Base-by-base conservation (phyloP, 2,329 filamentous ascomycete species). In the Ophiostoma montium region DNA sequence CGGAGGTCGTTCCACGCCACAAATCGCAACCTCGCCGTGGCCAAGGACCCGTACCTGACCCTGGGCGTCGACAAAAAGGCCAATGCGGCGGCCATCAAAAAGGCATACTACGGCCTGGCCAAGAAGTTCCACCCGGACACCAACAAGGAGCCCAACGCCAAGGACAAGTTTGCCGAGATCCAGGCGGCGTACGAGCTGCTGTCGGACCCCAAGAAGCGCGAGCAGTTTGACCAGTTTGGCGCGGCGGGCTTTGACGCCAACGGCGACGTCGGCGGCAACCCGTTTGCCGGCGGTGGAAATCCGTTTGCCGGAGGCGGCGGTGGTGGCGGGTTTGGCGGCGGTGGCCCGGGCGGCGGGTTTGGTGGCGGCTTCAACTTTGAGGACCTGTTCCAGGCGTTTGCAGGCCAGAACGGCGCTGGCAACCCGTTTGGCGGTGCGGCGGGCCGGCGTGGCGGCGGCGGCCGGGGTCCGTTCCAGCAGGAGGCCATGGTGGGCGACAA, bases 111-210 rank as follows among this genome's bases (percentile, higher is more conserved):
- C 63, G 86, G 89, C 46, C 72, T 96, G 52, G 92, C 92, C 18
- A 98, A 98, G 67, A 98, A 96, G 62, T 98, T 80, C 63, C 92
- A 98, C 60, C 92, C 92, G 9, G 92, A 98, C 63, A 96, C 92
- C 33, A 98, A 96, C 72, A 96, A 96, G 65, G 92, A 96, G 58
- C 65, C 86, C 3, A 75, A 71, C n/a, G 89, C 92, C 33, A 96
- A 96, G 64, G 92, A 96, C 59, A 90, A 85, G 60, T 98, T 98
- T 60, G 77, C 82, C 55, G 90, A 95, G 58, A 86, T 94, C 49
- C 92, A 98, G 65, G 78, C 84, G 31, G 87, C 92, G 21, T 98
- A 98, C 67, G 92, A 98, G 65, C 73, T 95, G 38, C 72, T 98
- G 8, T 94, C 87, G 43, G 92, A 98, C 62, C 75, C 89, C 4